Evolutionary conservation across 495 filamentous ascomycete species (phyloP).

Genomic region (Penicillium goetzii): DNA sequence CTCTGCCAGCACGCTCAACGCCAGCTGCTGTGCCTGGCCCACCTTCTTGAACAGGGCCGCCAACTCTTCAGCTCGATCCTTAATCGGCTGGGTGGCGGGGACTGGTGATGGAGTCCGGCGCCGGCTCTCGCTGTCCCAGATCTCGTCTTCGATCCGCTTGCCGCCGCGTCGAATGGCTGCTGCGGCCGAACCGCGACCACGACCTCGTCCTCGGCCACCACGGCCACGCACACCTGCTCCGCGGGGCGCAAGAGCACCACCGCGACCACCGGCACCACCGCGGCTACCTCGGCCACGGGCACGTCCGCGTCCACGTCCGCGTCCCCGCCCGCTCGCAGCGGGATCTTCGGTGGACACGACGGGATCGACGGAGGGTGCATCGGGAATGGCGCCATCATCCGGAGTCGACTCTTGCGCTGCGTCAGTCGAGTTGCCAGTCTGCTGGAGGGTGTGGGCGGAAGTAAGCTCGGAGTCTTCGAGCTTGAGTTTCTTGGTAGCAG

Average conservation of each 20-base stretch:
- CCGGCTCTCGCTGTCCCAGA: slow-evolving; percentile 34
- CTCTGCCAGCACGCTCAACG: slow-evolving; percentile 44
- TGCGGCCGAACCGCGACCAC: slow-evolving; percentile 29
- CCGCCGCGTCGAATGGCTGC: slow-evolving; percentile 23
- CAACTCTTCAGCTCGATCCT: slow-evolving; percentile 47
- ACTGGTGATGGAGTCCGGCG: slow-evolving; percentile 44
- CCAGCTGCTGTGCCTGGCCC: slow-evolving; percentile 44
- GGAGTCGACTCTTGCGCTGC: slow-evolving; percentile 27
- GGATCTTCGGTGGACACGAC: neutral
- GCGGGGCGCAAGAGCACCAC: slow-evolving; percentile 28
- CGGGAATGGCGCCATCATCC: slow-evolving; percentile 18
- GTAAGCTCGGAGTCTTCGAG: slow-evolving; percentile 35
- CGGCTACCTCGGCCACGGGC: slow-evolving; percentile 43
- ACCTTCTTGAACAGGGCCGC: slow-evolving; percentile 48
- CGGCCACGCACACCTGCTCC: slow-evolving; percentile 27
- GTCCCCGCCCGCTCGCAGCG: slow-evolving; percentile 18
- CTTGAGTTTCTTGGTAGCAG: slow-evolving; percentile 38
- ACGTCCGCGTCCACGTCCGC: slow-evolving; percentile 24
- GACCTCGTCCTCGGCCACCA: slow-evolving; percentile 33
- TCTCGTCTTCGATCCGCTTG: slow-evolving; percentile 38
- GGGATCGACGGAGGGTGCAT: slow-evolving; percentile 1
- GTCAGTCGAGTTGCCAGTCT: slow-evolving; percentile 27
- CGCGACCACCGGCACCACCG: slow-evolving; percentile 43
- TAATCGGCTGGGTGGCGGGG: slow-evolving; percentile 41
- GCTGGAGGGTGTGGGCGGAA: slow-evolving; percentile 26